Evolutionary conservation across 2,329 filamentous ascomycete species (phyloP), one percentile per base, ranked within the genome.

Genomic region (Colletotrichum echinochloae): DNA sequence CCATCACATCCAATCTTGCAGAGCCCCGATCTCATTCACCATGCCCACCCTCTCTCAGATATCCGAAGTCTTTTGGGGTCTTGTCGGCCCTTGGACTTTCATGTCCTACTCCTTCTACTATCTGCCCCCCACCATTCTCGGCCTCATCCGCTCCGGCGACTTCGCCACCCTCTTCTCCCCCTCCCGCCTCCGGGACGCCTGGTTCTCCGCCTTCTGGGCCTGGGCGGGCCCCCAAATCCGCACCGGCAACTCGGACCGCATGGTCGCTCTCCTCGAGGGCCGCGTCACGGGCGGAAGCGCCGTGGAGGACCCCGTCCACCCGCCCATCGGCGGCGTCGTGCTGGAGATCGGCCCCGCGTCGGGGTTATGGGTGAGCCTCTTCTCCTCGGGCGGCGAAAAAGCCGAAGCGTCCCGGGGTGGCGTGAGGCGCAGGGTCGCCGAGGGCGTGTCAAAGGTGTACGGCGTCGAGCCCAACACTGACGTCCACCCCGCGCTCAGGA

Each of bases 171-270:
- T 88, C 23, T 60, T 86, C 54, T 84, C 82, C 23, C 81, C 79
- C 1, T 76, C 79, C 2, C 76, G 76, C 28, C 80, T 89, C 64
- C 81, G 79, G 49, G 78, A 82, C 2, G 82, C 79, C 72, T 91
- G 89, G 87, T 92, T 92, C 79, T 84, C 84, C 62, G 79, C 80
- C 49, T 91, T 92, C 79, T 92, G 90, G 90, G 78, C 79, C 41
- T 81, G 76, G 64, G 83, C 84, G 54, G 89, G 89, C 0, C 88
- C 89, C 0, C 71, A 78, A 5, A 81, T 88, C 4, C 85, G 86
- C 67, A 72, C 78, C n/a, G 75, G 72, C 49, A 83, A 80, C 23
- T 81, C 80, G 44, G 75, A 74, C 0, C 78, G 78, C 35, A 86
- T 91, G 3, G 76, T 86, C 12, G 87, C 89, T 0, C 80, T 91